Conservation (phyloP, 2,329 filamentous ascomycete genomes). For the Fusarium fujikuroi region DNA sequence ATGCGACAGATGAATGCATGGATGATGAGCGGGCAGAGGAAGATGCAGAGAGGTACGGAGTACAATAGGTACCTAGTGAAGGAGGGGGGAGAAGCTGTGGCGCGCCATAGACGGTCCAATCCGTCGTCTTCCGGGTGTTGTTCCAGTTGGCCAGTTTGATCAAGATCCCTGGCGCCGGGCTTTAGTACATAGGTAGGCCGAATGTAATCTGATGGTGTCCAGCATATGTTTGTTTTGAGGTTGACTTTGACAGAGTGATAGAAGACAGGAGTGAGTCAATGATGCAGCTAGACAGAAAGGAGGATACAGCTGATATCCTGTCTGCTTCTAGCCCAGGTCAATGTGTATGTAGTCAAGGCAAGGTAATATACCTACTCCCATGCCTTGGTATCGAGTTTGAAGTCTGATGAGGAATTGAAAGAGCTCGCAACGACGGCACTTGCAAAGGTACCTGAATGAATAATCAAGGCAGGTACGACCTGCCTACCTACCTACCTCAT, state of each 20-base stretch:
- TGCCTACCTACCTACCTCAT: neutral
- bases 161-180: slow-evolving; percentile 40
- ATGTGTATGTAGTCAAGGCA: neutral
- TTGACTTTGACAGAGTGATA: neutral
- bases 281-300: slow-evolving; percentile 13
- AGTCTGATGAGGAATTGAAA: neutral
- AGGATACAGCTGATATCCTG: slow-evolving; percentile 10
- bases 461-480: neutral
- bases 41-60: neutral
- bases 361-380: too few relatives aligned
- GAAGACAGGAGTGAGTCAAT: slow-evolving; percentile 9
- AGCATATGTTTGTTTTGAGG: slow-evolving; percentile 1
- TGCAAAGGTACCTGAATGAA: slow-evolving; percentile 13
- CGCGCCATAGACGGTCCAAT: slow-evolving; percentile 48
- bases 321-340: slow-evolving; percentile 1
- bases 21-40: slow-evolving; percentile 13
- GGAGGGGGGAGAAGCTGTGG: slow-evolving; percentile 19
- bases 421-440: slow-evolving; percentile 14
- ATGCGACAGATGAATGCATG: slow-evolving; percentile 26
- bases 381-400: neutral
- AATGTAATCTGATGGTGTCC: slow-evolving; percentile 22
- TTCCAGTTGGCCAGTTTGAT: slow-evolving; percentile 58
- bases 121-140: slow-evolving; percentile 51
- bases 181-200: slow-evolving; percentile 16
- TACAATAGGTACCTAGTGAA: neutral